These are phyloP conservation scores for Neurospora africana DNA, from an alignment of 495 filamentous ascomycete genomes.

Conservation along the genomic window DNA sequence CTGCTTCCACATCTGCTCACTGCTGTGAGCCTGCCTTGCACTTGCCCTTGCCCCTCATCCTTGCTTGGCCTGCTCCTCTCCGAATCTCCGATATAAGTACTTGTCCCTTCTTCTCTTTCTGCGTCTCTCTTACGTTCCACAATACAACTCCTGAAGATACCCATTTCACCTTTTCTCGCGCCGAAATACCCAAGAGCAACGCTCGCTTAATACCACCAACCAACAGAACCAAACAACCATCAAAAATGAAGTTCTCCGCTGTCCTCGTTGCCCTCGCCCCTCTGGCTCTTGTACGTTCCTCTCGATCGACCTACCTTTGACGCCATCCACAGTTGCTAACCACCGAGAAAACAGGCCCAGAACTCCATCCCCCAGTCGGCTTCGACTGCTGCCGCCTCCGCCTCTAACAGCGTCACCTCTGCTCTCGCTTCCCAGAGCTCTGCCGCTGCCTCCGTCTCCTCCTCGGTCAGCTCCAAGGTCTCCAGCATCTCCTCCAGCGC, in stretches of 20 bases:
- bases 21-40: background rate
- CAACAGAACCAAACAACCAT: constrained; percentile 1
- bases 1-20: background rate
- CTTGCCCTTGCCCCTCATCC: background rate
- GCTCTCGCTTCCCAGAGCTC: constrained; percentile 9
- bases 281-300: constrained; percentile 16
- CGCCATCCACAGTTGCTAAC: constrained; percentile 1
- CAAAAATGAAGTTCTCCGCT: constrained; percentile 18
- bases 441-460: constrained; percentile 6
- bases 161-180: background rate
- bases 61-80: background rate
- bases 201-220: background rate
- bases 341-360: constrained; percentile 15
- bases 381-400: constrained; percentile 8
- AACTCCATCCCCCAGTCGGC: constrained; percentile 5
- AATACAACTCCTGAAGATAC: background rate
- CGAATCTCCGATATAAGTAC: background rate
- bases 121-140: background rate
- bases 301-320: background rate
- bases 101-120: background rate
- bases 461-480: constrained; percentile 11
- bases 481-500: constrained; percentile 4
- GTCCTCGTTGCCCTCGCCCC: constrained; percentile 17
- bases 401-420: constrained; percentile 10
- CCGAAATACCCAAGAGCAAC: background rate